Conservation (phyloP, 352 stramenopile species). For the Phytophthora lateralis region DNA sequence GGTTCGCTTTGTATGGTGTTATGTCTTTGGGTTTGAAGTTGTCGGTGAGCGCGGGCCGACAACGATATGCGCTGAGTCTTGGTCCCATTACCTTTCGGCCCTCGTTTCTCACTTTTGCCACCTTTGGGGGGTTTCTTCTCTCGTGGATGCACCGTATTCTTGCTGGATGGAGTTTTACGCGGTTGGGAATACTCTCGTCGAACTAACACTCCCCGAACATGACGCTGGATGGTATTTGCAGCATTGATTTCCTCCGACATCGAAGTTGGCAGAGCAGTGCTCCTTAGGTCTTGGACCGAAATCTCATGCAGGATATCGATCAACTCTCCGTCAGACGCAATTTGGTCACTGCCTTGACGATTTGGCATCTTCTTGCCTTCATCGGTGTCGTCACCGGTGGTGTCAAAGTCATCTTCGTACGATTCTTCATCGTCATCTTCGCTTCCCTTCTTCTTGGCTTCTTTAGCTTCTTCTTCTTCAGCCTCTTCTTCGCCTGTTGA, state of each 20-base stretch:
- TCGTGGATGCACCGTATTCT: background rate
- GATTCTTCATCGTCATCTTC: conserved; percentile 32
- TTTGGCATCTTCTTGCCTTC: conserved; percentile 13
- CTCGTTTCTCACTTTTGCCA: background rate
- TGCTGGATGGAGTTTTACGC: background rate
- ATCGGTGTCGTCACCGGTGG: conserved; percentile 12
- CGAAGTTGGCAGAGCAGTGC: background rate
- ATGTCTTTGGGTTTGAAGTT: conserved; percentile 7
- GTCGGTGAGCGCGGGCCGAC: conserved; percentile 9
- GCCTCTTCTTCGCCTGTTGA: background rate
- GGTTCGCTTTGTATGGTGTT: background rate
- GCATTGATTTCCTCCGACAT: conserved; percentile 17
- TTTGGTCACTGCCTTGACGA: conserved; percentile 9
- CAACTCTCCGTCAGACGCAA: conserved; percentile 42
- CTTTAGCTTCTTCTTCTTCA: background rate
- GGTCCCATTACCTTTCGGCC: background rate
- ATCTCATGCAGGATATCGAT: conserved; percentile 47
- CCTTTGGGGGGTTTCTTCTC: background rate
- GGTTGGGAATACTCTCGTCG: conserved; percentile 1
- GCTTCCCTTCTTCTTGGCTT: background rate
- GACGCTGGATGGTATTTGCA: conserved; percentile 37
- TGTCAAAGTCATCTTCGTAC: conserved; percentile 58
- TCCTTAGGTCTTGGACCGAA: conserved; percentile 9
- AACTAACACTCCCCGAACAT: conserved; percentile 22
- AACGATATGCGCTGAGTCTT: conserved; percentile 8